Percentiles rank a stretch among this genome's conserved stretches.
These are phyloP conservation scores for Neospermospora avenae DNA, from an alignment of 2,329 filamentous ascomycete species.

Conservation along the genomic window DNA sequence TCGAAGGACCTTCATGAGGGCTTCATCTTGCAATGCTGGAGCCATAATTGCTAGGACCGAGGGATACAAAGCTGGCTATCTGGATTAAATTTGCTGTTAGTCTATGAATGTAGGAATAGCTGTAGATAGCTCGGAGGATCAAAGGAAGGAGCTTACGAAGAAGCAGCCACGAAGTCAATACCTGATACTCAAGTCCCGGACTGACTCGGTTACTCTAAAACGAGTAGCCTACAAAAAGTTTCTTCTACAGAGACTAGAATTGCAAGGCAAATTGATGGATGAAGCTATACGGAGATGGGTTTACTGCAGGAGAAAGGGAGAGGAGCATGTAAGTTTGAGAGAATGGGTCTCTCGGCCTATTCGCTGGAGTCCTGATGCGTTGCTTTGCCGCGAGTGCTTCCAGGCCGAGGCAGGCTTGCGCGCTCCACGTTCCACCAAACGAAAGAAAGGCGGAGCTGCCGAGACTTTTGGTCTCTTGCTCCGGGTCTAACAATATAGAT, in stretches of 20 bases:
- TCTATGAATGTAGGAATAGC: not conserved
- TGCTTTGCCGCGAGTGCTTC: not conserved
- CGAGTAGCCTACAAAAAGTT: not conserved
- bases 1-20: constrained; percentile 24
- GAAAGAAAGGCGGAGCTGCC: not conserved
- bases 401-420: not conserved
- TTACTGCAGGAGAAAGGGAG: not conserved
- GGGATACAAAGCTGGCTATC: not conserved
- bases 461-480: not conserved
- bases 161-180: not conserved
- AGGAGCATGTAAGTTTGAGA: constrained; percentile 3
- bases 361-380: not conserved
- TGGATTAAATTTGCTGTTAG: not conserved
- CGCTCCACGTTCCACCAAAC: not conserved
- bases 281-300: not conserved
- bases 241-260: not conserved
- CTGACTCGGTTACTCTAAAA: not conserved
- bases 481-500: not conserved
- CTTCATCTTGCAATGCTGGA: constrained; percentile 24
- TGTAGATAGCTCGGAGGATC: not conserved
- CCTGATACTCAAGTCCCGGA: not conserved
- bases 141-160: not conserved
- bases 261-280: not conserved
- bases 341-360: not conserved
- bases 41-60: constrained; percentile 23